Evolutionary conservation across 345 rosid species (phyloP).

Genomic region (Hibiscus tridactylites): DNA sequence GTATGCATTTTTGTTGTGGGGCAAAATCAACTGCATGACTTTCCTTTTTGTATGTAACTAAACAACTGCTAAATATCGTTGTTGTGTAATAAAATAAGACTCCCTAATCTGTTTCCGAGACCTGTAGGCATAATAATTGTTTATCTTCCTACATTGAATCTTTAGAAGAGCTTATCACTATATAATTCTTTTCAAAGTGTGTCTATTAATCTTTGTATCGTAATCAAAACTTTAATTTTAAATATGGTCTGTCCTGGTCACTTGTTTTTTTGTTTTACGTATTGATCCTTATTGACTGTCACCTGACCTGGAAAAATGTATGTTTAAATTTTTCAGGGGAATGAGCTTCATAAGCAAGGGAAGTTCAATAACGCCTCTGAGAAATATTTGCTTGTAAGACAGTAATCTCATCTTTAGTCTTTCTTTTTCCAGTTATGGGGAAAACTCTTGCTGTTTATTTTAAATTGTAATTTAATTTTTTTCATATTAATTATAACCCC

Average conservation of each 20-base stretch:
- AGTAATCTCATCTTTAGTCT: constrained; percentile 11
- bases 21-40: neutral
- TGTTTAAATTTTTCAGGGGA: constrained; percentile 49
- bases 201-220: neutral
- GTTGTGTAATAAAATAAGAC: neutral
- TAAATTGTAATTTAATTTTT: neutral
- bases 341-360: constrained; percentile 78
- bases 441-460: constrained; percentile 1
- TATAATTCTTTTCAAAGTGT: neutral
- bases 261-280: neutral
- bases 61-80: neutral
- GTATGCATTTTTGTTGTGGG: neutral
- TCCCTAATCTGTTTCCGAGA: neutral
- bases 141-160: neutral
- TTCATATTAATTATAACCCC: constrained; percentile 3
- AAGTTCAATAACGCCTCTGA: constrained; percentile 55
- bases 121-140: neutral
- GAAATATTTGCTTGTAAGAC: constrained; percentile 77
- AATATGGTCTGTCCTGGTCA: neutral
- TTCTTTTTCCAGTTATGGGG: neutral
- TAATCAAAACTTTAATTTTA: neutral
- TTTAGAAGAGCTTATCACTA: neutral
- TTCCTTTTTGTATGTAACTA: neutral
- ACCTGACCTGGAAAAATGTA: neutral
- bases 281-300: neutral